Evolutionary conservation across 148 eudicot species (phyloP).

Genomic region (Vaccinium darrowii): DNA sequence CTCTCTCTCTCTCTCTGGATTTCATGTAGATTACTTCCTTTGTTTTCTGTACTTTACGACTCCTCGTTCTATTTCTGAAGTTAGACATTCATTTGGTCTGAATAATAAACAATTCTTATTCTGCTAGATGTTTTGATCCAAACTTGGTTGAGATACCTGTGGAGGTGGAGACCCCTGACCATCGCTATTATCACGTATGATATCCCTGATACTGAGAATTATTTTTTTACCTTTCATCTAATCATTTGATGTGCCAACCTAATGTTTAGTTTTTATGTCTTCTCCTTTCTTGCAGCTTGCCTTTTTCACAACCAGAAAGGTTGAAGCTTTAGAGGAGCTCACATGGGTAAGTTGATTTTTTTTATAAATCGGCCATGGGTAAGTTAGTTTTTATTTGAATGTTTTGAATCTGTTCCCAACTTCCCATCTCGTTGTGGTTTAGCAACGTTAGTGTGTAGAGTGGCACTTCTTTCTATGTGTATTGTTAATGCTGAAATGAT

Average conservation of each 20-base stretch:
- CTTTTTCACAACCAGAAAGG: conserved; percentile 73
- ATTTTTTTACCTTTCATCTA: not conserved
- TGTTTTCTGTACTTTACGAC: not conserved
- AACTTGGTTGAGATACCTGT: conserved; percentile 89
- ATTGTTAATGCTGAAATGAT: not conserved
- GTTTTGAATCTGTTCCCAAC: not conserved
- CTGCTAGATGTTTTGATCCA: conserved; percentile 73
- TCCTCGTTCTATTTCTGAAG: not conserved
- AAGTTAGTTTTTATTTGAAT: not conserved
- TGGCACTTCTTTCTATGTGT: not conserved
- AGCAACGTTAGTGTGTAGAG: not conserved
- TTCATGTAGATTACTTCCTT: not conserved
- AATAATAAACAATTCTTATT: conserved; percentile 18
- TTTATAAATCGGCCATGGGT: too few species aligned
- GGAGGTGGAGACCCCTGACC: conserved; percentile 89
- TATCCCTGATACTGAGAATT: conserved; percentile 11
- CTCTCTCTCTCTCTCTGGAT: not conserved
- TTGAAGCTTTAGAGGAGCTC: conserved; percentile 81
- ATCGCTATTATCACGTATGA: conserved; percentile 79
- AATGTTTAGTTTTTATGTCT: conserved; percentile 10
- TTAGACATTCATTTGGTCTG: not conserved
- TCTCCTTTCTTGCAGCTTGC: conserved; percentile 60
- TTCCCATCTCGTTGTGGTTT: not conserved
- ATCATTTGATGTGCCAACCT: not conserved
- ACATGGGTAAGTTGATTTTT: conserved; percentile 61